These are phyloP conservation scores for Globisporangium barbulae DNA, from an alignment of 352 stramenopile species.

Conservation along the genomic window DNA sequence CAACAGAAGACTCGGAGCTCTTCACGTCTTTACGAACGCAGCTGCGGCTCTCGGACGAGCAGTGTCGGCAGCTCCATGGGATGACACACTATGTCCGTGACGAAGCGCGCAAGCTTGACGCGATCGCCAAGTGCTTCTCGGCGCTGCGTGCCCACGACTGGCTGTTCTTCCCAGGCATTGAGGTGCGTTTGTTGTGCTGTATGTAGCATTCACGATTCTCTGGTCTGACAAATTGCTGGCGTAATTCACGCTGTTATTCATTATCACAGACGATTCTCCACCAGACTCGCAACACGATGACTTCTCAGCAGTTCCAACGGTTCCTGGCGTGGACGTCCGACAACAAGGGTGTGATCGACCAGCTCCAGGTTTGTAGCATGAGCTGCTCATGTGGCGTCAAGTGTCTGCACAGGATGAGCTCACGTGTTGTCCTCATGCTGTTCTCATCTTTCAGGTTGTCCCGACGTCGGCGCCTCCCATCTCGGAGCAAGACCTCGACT, in stretches of 20 bases:
- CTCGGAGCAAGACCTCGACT: conserved; percentile 57
- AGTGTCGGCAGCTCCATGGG: conserved; percentile 55
- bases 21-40: conserved; percentile 49
- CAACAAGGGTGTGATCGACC: conserved; percentile 68
- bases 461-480: conserved; percentile 25
- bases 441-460: conserved; percentile 34
- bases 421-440: conserved; percentile 4
- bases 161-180: conserved; percentile 81
- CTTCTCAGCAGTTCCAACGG: conserved; percentile 75
- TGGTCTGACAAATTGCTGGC: not conserved
- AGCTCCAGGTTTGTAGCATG: conserved; percentile 46
- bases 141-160: conserved; percentile 79
- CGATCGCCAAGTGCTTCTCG: conserved; percentile 86
- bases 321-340: conserved; percentile 79
- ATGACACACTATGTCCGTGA: conserved; percentile 47
- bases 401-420: not conserved
- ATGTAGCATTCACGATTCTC: not conserved
- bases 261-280: conserved; percentile 59
- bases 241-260: not conserved
- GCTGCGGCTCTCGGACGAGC: conserved; percentile 63
- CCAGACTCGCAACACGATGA: conserved; percentile 78
- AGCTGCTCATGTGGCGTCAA: not conserved
- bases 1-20: conserved; percentile 57
- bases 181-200: conserved; percentile 36
- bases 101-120: conserved; percentile 72